These are phyloP conservation scores for Linnemannia exigua DNA, from an alignment of 192 early-diverging fungal species.

Conservation along the genomic window DNA sequence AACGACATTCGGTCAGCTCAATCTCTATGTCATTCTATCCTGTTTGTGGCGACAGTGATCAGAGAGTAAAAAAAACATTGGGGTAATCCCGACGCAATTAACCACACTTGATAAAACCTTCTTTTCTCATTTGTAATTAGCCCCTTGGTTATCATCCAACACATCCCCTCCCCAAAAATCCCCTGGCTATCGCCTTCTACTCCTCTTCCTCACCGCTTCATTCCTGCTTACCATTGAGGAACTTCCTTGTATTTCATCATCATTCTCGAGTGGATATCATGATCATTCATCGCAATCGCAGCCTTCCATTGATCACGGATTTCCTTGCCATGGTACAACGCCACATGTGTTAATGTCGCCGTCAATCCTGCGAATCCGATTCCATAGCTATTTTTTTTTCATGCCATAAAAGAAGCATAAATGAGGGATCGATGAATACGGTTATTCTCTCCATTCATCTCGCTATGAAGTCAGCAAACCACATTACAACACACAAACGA, in stretches of 20 bases:
- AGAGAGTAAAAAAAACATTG: not conserved
- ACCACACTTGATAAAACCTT: not conserved
- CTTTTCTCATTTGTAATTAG: not conserved
- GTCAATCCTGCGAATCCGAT: slow-evolving; percentile 69
- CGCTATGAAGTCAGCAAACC: not conserved
- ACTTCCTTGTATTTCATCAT: slow-evolving; percentile 84
- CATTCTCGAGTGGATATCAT: slow-evolving; percentile 77
- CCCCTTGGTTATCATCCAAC: too few relatives aligned
- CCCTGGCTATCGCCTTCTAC: not conserved
- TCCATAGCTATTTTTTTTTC: slow-evolving; percentile 48
- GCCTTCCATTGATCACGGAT: slow-evolving; percentile 62
- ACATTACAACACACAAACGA: not conserved
- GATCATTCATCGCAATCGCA: slow-evolving; percentile 48
- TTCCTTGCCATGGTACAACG: slow-evolving; percentile 72
- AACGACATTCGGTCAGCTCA: not conserved
- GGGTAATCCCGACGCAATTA: not conserved
- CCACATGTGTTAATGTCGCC: slow-evolving; percentile 69
- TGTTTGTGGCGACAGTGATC: not conserved
- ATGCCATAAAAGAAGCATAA: too few relatives aligned
- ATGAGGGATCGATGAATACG: too few relatives aligned
- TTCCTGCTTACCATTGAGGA: slow-evolving; percentile 70
- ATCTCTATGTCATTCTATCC: not conserved
- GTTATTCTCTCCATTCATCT: not conserved
- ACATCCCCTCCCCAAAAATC: too few relatives aligned
- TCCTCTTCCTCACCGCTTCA: not conserved